Evolutionary conservation across 352 stramenopile species (phyloP).

Genomic region (Pythium folliculosum): DNA sequence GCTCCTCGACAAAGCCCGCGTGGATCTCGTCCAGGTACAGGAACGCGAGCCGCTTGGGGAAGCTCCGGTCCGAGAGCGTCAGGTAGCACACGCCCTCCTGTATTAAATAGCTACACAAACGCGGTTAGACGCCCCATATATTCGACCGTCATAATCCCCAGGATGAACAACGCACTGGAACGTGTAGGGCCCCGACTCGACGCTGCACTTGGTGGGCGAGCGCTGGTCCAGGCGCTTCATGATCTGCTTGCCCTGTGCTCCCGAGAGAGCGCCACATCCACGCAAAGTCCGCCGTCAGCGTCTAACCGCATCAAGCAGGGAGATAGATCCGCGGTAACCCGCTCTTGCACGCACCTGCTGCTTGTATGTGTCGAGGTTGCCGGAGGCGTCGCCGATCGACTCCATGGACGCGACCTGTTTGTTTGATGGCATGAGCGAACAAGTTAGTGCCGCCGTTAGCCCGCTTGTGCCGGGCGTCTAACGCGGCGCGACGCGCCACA

Average conservation of each 20-base stretch:
- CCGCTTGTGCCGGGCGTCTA: too few species aligned
- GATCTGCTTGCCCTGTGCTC: slow-evolving; percentile 90
- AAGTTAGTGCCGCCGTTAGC: background rate
- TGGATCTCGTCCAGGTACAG: slow-evolving; percentile 97
- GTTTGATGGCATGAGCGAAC: background rate
- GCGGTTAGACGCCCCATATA: background rate
- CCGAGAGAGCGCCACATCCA: too few species aligned
- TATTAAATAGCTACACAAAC: slow-evolving; percentile 92
- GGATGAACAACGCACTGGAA: slow-evolving; percentile 80
- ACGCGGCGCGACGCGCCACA: too few species aligned
- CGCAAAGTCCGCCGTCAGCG: too few species aligned
- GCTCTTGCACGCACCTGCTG: too few species aligned
- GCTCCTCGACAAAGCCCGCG: slow-evolving; percentile 93
- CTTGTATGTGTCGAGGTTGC: slow-evolving; percentile 89
- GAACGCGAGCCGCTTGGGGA: slow-evolving; percentile 97
- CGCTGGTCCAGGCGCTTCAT: slow-evolving; percentile 92
- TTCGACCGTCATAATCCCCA: background rate
- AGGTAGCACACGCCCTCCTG: slow-evolving; percentile 97
- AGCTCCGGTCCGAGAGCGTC: slow-evolving; percentile 94
- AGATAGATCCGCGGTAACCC: too few species aligned
- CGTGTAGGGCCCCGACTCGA: slow-evolving; percentile 91
- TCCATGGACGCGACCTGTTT: slow-evolving; percentile 93
- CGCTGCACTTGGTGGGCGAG: slow-evolving; percentile 93
- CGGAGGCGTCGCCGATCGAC: slow-evolving; percentile 76
- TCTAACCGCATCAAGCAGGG: too few species aligned